Evolutionary conservation across 441 rosid genomes (phyloP).

Genomic region (Kokia cookei): DNA sequence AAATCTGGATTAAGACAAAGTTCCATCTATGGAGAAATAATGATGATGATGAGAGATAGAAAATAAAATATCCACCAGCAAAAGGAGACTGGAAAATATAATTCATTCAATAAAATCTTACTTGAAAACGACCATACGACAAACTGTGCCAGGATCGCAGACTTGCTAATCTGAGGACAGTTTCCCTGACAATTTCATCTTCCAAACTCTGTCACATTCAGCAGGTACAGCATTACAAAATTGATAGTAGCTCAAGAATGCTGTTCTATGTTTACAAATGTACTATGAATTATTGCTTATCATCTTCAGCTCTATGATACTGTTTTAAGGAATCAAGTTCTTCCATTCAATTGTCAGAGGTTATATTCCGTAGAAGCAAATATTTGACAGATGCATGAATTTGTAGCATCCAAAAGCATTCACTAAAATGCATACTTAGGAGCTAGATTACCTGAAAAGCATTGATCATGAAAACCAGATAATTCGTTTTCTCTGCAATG

Average conservation of each 20-base stretch:
- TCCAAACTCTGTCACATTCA: slow-evolving; percentile 80
- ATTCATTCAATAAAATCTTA: slow-evolving; percentile 11
- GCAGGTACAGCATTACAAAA: slow-evolving; percentile 12
- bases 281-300: background rate
- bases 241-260: slow-evolving; percentile 3
- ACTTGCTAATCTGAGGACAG: slow-evolving; percentile 77
- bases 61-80: slow-evolving; percentile 8
- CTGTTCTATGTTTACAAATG: background rate
- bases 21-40: slow-evolving; percentile 61
- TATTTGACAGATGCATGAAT: slow-evolving; percentile 1
- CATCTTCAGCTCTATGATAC: background rate
- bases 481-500: slow-evolving; percentile 89
- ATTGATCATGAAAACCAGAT: slow-evolving; percentile 93
- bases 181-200: slow-evolving; percentile 86
- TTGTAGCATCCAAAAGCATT: background rate
- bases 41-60: background rate
- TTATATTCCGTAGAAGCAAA: background rate
- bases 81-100: slow-evolving; percentile 9
- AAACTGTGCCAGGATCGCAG: slow-evolving; percentile 86
- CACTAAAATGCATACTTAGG: slow-evolving; percentile 10
- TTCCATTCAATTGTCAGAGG: background rate
- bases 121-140: slow-evolving; percentile 98
- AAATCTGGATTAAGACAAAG: slow-evolving; percentile 78
- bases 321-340: background rate
- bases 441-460: slow-evolving; percentile 82